Evolutionary conservation across 352 stramenopile genomes (phyloP), one percentile per base, ranked within the genome.

Genomic region (Phytophthora ohioensis): DNA sequence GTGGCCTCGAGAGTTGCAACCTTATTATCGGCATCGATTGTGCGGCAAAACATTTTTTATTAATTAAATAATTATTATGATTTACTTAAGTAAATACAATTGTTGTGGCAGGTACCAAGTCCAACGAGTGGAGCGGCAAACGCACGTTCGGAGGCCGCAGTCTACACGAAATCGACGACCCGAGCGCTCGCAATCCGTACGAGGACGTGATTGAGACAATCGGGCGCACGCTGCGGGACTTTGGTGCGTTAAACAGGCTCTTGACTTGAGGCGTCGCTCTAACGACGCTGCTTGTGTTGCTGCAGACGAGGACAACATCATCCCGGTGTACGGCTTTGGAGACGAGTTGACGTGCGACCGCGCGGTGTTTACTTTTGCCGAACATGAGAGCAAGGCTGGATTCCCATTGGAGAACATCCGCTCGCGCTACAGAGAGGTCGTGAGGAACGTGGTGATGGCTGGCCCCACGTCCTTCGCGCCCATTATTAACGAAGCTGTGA

Each of bases 101-200:
- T 43, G 39, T 31, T 15, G 38, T 27, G 30, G 1, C 66, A 96
- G 88, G 91, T 75, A 97, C 90, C 52, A 97, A 95, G 71, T 95
- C 87, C 54, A 97, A 96, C 65, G 87, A 97, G 41, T 97, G 88
- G 89, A 97, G 85, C 46, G 90, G 90, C 52, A 96, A 93, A 57
- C 82, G 76, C 52, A 94, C 88, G 56, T 97, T 97, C 55, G 61
- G 67, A 15, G 87, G 87, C 4, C 76, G 78, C 35, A 85, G 81
- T 51, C 79, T 97, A 17, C 90, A 96, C 61, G 79, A 79, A 47
- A 89, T 86, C 30, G 83, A 87, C 55, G 71, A 91, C 9, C 52
- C 76, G 13, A 64, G 64, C 31, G 17, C 55, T 0, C 45, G 65
- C 2, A 97, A 97, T 59, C 90, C 87, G 53, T 97, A 97, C 78